These are phyloP conservation scores for Lasiodiplodia sp. DNA, from an alignment of 2,329 filamentous ascomycete genomes.

Conservation along the genomic window DNA sequence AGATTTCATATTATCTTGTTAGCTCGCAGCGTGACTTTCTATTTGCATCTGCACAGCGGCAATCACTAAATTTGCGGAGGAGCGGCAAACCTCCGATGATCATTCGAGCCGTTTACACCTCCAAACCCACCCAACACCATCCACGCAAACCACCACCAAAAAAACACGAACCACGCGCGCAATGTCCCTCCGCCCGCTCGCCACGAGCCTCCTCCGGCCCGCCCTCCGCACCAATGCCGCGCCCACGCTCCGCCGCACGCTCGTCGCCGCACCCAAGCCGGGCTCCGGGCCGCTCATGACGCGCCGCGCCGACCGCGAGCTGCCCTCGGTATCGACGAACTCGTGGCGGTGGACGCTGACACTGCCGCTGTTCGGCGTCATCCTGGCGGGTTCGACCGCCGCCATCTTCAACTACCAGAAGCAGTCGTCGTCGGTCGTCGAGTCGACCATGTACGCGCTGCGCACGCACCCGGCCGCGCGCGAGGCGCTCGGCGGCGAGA, in stretches of 20 bases:
- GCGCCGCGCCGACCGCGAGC: constrained; percentile 32
- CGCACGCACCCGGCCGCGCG: constrained; percentile 80
- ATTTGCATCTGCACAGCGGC: background rate
- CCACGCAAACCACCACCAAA: constrained; percentile 6
- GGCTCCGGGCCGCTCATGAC: constrained; percentile 30
- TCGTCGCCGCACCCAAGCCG: constrained; percentile 31
- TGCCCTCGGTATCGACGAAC: constrained; percentile 17
- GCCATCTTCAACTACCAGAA: constrained; percentile 99
- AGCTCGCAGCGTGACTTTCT: background rate
- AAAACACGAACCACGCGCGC: background rate
- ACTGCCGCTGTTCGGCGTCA: constrained; percentile 78
- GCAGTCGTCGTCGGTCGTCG: constrained; percentile 80
- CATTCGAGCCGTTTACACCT: constrained; percentile 2
- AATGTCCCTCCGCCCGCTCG: background rate
- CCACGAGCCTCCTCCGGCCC: background rate
- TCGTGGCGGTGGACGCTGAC: constrained; percentile 51
- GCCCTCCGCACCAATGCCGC: constrained; percentile 1
- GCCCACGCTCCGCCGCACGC: constrained; percentile 23
- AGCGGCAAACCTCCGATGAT: constrained; percentile 19
- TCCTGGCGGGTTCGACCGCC: constrained; percentile 74
- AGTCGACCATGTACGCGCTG: constrained; percentile 88
- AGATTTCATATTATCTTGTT: background rate
- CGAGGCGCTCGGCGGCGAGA: constrained; percentile 77
- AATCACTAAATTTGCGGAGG: constrained; percentile 7
- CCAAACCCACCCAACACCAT: background rate